phyloP scores from a whole-genome alignment of 176 grass and related monocot species.

The Thinopyrum elongatum region DNA sequence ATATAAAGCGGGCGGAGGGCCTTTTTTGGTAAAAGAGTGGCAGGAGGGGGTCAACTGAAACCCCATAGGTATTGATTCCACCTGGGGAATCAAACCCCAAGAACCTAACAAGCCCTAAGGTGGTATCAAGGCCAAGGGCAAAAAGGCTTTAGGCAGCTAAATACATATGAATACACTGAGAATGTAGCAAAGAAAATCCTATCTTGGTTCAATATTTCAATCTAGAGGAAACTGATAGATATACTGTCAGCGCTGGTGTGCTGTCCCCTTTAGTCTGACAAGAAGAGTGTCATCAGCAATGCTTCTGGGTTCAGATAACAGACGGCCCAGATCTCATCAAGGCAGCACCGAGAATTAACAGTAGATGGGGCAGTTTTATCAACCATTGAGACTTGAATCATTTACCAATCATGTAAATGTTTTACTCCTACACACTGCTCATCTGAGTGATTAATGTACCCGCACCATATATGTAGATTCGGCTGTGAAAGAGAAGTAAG shows the following conservation, averaged over 20 bases:
- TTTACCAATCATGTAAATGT: neutral
- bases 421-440: neutral
- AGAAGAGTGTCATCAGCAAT: neutral
- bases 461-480: neutral
- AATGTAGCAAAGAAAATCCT: neutral
- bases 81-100: too few relatives aligned
- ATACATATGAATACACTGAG: neutral
- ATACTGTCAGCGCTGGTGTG: neutral
- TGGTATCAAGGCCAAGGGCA: neutral
- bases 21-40: too few relatives aligned
- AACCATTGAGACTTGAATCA: neutral
- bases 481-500: neutral
- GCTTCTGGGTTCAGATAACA: neutral
- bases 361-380: too few relatives aligned
- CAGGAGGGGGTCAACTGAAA: too few relatives aligned
- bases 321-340: too few relatives aligned
- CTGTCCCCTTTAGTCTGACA: neutral
- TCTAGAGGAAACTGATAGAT: neutral
- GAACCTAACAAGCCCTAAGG: too few relatives aligned
- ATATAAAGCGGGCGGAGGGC: too few relatives aligned
- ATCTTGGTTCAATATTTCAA: slow-evolving; percentile 1
- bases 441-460: neutral
- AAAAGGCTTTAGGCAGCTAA: neutral
- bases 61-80: too few relatives aligned
- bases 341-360: too few relatives aligned